These are phyloP conservation scores for Stachybotrys elegans DNA, from an alignment of 2,329 filamentous ascomycete species.

Conservation along the genomic window DNA sequence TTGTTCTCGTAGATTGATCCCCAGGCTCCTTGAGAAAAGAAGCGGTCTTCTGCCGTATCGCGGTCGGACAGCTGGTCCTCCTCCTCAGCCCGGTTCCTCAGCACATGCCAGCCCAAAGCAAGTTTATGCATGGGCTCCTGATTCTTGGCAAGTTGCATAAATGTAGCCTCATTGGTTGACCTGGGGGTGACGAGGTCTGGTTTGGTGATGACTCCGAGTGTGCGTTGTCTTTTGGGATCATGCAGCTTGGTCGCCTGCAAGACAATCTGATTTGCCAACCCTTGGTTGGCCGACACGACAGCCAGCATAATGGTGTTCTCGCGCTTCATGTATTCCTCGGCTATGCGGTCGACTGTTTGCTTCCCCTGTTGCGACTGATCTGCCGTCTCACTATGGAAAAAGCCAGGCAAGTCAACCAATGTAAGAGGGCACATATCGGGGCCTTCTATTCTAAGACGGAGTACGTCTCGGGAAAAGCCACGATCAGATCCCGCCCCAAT, in stretches of 20 bases:
- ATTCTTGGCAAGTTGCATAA: conserved; percentile 28
- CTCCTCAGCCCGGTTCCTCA: conserved; percentile 41
- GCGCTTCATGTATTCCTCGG: conserved; percentile 50
- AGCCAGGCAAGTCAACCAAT: conserved; percentile 50
- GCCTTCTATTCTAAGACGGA: conserved; percentile 40
- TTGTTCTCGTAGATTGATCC: conserved; percentile 19
- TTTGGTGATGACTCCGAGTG: conserved; percentile 53
- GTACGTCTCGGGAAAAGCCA: conserved; percentile 39
- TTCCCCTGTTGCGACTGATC: conserved; percentile 24
- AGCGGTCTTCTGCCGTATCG: conserved; percentile 23
- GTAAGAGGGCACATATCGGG: conserved; percentile 41
- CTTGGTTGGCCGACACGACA: conserved; percentile 42
- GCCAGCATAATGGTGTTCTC: conserved; percentile 55
- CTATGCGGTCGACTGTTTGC: conserved; percentile 28
- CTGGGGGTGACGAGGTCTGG: conserved; percentile 38
- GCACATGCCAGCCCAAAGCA: conserved; percentile 46
- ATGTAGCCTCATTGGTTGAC: conserved; percentile 32
- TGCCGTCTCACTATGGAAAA: conserved; percentile 26
- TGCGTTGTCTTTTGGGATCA: conserved; percentile 40
- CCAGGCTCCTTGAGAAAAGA: conserved; percentile 26
- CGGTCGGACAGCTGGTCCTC: conserved; percentile 19
- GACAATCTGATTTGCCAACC: conserved; percentile 48
- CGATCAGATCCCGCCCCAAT: conserved; percentile 10
- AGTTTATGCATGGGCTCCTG: conserved; percentile 22
- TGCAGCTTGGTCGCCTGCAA: conserved; percentile 35